These are phyloP conservation scores for Fusarium pseudocircinatum DNA, from an alignment of 2,329 filamentous ascomycete species.

Conservation along the genomic window DNA sequence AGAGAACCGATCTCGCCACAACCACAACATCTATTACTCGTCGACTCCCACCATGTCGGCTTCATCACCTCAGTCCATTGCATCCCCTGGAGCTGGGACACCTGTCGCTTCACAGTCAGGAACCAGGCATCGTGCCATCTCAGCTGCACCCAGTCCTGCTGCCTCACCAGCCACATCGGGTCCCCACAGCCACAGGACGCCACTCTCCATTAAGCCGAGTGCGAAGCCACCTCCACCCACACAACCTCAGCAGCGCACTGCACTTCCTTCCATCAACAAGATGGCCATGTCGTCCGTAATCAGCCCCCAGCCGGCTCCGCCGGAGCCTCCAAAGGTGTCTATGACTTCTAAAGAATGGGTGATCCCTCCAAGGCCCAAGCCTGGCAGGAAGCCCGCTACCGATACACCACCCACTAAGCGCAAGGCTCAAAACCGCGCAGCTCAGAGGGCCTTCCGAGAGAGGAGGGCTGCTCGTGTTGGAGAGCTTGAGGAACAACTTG, in stretches of 20 bases:
- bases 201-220: conserved; percentile 46
- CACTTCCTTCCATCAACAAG: conserved; percentile 52
- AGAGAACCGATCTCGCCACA: conserved; percentile 35
- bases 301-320: conserved; percentile 50
- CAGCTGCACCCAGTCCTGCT: conserved; percentile 34
- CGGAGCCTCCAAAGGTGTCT: conserved; percentile 59
- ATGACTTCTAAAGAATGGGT: conserved; percentile 89
- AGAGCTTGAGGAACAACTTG: conserved; percentile 74
- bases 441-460: conserved; percentile 90
- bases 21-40: conserved; percentile 19
- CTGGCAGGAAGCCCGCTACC: conserved; percentile 91
- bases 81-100: conserved; percentile 35
- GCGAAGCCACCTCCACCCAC: conserved; percentile 42
- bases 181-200: conserved; percentile 41
- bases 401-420: conserved; percentile 93
- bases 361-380: conserved; percentile 84
- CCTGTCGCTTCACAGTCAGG: conserved; percentile 22
- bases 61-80: conserved; percentile 29
- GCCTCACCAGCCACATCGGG: conserved; percentile 37
- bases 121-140: conserved; percentile 38
- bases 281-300: conserved; percentile 61
- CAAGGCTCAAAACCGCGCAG: conserved; percentile 92
- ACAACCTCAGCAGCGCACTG: conserved; percentile 47
- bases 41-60: conserved; percentile 39
- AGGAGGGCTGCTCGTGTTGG: conserved; percentile 85